Percentiles rank a stretch among this genome's conserved stretches.
Conservation (phyloP, 495 filamentous ascomycete species). For the Penicilliopsis zonata region DNA sequence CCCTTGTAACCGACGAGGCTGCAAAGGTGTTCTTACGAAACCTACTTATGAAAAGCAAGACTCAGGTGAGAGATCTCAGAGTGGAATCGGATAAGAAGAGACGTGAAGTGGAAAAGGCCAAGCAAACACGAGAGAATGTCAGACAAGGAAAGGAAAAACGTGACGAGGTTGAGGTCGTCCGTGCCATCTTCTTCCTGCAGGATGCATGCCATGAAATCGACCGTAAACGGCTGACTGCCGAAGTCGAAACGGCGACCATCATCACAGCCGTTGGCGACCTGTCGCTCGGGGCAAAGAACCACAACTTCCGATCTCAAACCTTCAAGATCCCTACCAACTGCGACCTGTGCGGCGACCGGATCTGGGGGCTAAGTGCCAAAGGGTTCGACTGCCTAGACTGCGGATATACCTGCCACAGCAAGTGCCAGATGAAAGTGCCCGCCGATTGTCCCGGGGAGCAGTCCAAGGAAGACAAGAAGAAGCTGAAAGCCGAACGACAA, state of each 20-base stretch:
- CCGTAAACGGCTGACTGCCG: slow-evolving; percentile 70
- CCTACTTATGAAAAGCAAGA: slow-evolving; percentile 78
- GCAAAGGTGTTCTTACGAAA: slow-evolving; percentile 90
- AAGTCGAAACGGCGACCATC: slow-evolving; percentile 86
- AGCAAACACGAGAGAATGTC: slow-evolving; percentile 58
- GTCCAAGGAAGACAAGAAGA: slow-evolving; percentile 88
- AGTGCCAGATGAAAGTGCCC: slow-evolving; percentile 98
- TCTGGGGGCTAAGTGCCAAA: slow-evolving; percentile 93
- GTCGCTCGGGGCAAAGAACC: slow-evolving; percentile 78
- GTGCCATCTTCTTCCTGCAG: slow-evolving; percentile 62
- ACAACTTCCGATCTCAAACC: slow-evolving; percentile 93
- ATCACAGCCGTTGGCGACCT: slow-evolving; percentile 79
- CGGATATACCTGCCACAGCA: slow-evolving; percentile 95
- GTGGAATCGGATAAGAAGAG: slow-evolving; percentile 74
- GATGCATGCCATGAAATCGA: slow-evolving; percentile 83
- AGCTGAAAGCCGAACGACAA: slow-evolving; percentile 72
- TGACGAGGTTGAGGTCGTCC: slow-evolving; percentile 69
- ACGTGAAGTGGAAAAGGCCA: slow-evolving; percentile 66
- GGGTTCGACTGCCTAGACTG: slow-evolving; percentile 93
- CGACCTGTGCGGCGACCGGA: slow-evolving; percentile 88
- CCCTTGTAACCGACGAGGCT: slow-evolving; percentile 68
- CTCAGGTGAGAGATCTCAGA: slow-evolving; percentile 62
- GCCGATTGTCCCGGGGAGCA: slow-evolving; percentile 91
- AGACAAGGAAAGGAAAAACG: slow-evolving; percentile 73
- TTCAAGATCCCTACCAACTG: slow-evolving; percentile 99